These are phyloP conservation scores for Leishmania gerbilli DNA, from an alignment of 208 protist species.

Conservation along the genomic window DNA sequence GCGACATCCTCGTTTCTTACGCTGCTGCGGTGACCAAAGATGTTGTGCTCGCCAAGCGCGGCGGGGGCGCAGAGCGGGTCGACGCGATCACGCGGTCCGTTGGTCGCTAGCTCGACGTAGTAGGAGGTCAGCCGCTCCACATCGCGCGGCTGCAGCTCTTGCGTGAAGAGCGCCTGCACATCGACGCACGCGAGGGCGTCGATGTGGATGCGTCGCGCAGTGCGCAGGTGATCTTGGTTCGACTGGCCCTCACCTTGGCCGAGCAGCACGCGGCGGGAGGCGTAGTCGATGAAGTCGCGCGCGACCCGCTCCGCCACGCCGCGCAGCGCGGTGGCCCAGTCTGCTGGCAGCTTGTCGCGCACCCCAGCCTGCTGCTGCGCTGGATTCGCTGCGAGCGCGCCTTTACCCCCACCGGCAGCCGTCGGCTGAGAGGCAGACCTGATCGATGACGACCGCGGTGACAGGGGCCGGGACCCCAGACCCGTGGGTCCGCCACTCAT, in stretches of 20 bases:
- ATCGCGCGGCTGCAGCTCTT: slow-evolving; percentile 23
- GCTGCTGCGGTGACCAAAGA: slow-evolving; percentile 32
- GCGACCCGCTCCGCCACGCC: slow-evolving; percentile 60
- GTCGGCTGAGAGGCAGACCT: background rate
- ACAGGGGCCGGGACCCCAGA: background rate
- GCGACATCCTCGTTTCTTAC: background rate
- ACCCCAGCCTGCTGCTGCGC: background rate
- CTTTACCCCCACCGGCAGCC: background rate
- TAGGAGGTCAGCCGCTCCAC: slow-evolving; percentile 26
- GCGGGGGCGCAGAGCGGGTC: slow-evolving; percentile 26
- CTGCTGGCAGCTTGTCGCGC: slow-evolving; percentile 26
- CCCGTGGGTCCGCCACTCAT: background rate
- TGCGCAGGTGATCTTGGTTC: slow-evolving; percentile 28
- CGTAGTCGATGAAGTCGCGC: slow-evolving; percentile 42
- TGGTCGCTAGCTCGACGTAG: slow-evolving; percentile 32
- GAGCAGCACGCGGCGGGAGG: slow-evolving; percentile 23
- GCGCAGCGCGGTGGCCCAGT: slow-evolving; percentile 46
- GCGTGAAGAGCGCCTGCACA: slow-evolving; percentile 16
- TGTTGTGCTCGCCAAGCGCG: slow-evolving; percentile 31
- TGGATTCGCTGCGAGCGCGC: background rate
- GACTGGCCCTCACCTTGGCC: slow-evolving; percentile 26
- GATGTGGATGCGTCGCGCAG: slow-evolving; percentile 3
- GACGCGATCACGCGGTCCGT: slow-evolving; percentile 24
- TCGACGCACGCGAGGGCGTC: slow-evolving; percentile 18
- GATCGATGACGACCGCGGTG: background rate